Conservation (phyloP, 2,329 filamentous ascomycete species). For the Colletotrichum tropicale region DNA sequence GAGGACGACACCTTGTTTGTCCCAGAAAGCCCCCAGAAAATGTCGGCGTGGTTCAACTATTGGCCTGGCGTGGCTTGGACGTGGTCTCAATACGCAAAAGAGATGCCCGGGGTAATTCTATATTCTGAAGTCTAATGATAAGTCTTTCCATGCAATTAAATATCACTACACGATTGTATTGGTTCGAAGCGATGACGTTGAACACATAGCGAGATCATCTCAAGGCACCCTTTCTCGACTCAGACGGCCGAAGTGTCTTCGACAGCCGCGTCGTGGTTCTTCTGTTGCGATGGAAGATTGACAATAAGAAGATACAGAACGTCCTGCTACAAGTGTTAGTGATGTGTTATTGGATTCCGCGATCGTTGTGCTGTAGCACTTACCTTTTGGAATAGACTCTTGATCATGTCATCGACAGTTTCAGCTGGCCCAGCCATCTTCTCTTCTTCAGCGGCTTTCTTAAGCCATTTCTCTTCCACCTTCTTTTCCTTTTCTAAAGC, state of each 20-base stretch:
- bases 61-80: constrained; percentile 41
- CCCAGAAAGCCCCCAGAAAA: constrained; percentile 39
- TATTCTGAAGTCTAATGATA: constrained; percentile 36
- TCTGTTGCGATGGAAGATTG: background rate
- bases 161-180: background rate
- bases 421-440: background rate
- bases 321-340: background rate
- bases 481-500: background rate
- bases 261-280: background rate
- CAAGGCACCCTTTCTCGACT: background rate
- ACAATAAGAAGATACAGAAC: constrained; percentile 10
- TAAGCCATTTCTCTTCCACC: background rate
- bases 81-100: constrained; percentile 37
- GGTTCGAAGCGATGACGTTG: background rate
- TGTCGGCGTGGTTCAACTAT: constrained; percentile 35
- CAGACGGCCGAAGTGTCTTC: background rate
- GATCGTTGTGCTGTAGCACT: fast-evolving
- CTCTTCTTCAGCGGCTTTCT: background rate
- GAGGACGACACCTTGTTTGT: constrained; percentile 36
- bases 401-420: background rate
- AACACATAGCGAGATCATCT: background rate
- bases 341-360: background rate
- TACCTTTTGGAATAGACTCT: constrained; percentile 9
- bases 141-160: background rate
- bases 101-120: constrained; percentile 33